Conservation (phyloP, 768 basidiomycete genomes). For the Boletus coccyginus region DNA sequence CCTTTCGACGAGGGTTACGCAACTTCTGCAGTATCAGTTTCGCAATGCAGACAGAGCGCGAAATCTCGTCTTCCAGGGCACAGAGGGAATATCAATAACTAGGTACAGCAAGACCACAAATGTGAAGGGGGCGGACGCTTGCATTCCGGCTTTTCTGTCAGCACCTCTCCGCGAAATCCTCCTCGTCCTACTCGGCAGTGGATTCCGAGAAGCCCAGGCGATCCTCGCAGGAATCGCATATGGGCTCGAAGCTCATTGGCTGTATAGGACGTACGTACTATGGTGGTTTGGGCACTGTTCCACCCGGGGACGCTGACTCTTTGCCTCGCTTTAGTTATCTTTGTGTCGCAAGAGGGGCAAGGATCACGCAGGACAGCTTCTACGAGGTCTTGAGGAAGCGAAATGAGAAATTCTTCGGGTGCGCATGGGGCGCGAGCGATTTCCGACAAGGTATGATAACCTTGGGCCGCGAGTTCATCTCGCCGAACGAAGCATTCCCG, state of each 20-base stretch:
- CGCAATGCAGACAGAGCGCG: not conserved
- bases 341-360: not conserved
- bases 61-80: constrained; percentile 5
- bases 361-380: not conserved
- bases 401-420: not conserved
- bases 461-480: too few relatives aligned
- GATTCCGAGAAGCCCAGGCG: constrained; percentile 5
- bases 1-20: not conserved
- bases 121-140: not conserved
- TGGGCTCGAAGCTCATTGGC: not conserved
- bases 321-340: not conserved
- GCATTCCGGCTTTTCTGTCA: not conserved
- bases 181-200: not conserved
- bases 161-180: not conserved
- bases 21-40: constrained; percentile 3
- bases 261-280: not conserved
- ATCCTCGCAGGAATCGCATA: not conserved
- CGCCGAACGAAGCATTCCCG: too few relatives aligned
- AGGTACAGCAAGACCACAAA: constrained; percentile 11
- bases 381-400: not conserved
- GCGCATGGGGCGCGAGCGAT: not conserved
- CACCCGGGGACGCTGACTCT: too few relatives aligned
- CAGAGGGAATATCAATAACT: not conserved
- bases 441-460: constrained; percentile 5
- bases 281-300: not conserved